A percentile compares a stretch with the other conserved stretches of the same genome.
These are phyloP conservation scores for Sphaerulina vaccinii DNA, from an alignment of 2,329 filamentous ascomycete genomes.

Conservation along the genomic window DNA sequence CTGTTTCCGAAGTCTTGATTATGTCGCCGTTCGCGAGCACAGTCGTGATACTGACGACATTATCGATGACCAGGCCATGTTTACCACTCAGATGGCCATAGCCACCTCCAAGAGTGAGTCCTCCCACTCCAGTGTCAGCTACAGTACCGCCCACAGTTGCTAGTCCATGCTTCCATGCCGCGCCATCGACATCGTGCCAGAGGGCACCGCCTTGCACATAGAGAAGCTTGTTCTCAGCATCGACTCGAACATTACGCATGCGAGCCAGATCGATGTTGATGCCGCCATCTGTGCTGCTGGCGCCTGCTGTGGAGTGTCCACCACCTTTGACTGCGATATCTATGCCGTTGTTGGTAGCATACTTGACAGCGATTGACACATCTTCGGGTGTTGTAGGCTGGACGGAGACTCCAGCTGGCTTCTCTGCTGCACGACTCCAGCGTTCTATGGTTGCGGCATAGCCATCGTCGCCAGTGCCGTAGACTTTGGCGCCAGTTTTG, in stretches of 20 bases:
- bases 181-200: conserved; percentile 44
- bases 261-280: conserved; percentile 56
- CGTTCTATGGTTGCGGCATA: conserved; percentile 26
- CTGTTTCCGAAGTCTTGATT: conserved; percentile 41
- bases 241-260: conserved; percentile 53
- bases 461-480: conserved; percentile 20
- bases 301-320: conserved; percentile 56
- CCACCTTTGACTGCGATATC: conserved; percentile 57
- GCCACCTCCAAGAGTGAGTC: conserved; percentile 50
- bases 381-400: conserved; percentile 44
- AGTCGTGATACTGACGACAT: conserved; percentile 43
- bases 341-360: conserved; percentile 46
- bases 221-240: conserved; percentile 40
- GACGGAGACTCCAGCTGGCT: conserved; percentile 44
- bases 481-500: conserved; percentile 17
- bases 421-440: conserved; percentile 31
- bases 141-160: conserved; percentile 63
- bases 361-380: conserved; percentile 43
- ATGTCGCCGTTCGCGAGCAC: conserved; percentile 45
- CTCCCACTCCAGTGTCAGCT: conserved; percentile 62
- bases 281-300: conserved; percentile 52
- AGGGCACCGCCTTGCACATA: conserved; percentile 26
- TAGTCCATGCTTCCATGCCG: conserved; percentile 51
- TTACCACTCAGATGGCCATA: conserved; percentile 50
- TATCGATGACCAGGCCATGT: conserved; percentile 56